Evolutionary conservation across 305 asterid species (phyloP), one percentile per base, ranked within the genome.

Genomic region (Fraxinus sp.): DNA sequence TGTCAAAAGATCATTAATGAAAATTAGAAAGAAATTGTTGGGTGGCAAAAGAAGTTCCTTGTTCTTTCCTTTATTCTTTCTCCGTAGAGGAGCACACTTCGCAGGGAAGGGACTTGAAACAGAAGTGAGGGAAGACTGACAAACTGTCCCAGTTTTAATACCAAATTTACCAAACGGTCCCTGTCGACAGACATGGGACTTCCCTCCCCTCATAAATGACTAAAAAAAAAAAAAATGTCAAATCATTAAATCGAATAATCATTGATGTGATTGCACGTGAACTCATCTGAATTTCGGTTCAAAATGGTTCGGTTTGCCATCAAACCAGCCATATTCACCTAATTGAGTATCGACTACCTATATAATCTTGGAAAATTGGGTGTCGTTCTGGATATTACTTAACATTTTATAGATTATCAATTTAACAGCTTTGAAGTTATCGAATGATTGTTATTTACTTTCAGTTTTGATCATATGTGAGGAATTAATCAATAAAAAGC

Each of bases 91-190:
- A 81, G 87, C 77, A 92, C 93, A 87, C 98, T 94, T 94, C 90
- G 97, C 97, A 93, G 98, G 94, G 90, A 94, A 94, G 98, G 94
- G 88, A 93, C 97, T 92, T 91, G 89, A 70, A 89, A 84, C 84
- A 86, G 80, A 93, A 92, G 97, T 87, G 97, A 92, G 97, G 85
- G 89, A 75, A 90, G 95, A 86, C 91, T 87, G 84, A 62, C 84
- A 71, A 90, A 87, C 91, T 84, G 93, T 87, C 89, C 84, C 77
- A 73, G 55, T 83, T 68, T 83, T 70, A 32, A 64, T 82, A 79
- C 86, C 77, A 3, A 86, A 87, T 85, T 91, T 90, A 90, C 96
- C 92, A 89, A 88, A 90, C 92, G 8, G 89, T 91, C 97, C 95
- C 80, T 86, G 83, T 89, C 91, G 37, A 22, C 64, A 68, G 79